Evolutionary conservation across 371 early-diverging fungal genomes (phyloP).

Genomic region (Rhizopus sp.): DNA sequence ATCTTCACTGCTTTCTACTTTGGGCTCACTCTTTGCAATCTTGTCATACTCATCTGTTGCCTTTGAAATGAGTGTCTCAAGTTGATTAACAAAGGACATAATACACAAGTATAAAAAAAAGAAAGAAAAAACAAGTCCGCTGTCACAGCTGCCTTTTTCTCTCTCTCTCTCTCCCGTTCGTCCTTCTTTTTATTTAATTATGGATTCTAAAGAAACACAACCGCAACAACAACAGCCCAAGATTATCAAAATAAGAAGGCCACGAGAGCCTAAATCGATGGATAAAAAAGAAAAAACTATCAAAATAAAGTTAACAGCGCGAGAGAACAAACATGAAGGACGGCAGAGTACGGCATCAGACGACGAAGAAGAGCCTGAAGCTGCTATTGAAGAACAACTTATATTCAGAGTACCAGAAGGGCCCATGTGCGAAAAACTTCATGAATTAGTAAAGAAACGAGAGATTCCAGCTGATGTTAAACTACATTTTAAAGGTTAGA

Average conservation of each 20-base stretch:
- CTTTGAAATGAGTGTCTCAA: slow-evolving; percentile 28
- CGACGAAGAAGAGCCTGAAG: slow-evolving; percentile 67
- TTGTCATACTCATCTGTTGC: slow-evolving; percentile 39
- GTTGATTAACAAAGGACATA: slow-evolving; percentile 12
- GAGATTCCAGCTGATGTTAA: slow-evolving; percentile 70
- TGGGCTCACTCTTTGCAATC: slow-evolving; percentile 22
- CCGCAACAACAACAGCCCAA: slow-evolving; percentile 4
- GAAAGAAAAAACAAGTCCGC: slow-evolving; percentile 1
- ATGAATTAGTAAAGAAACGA: slow-evolving; percentile 68
- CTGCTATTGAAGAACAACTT: slow-evolving; percentile 75
- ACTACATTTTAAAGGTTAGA: slow-evolving; percentile 64
- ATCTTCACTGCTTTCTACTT: slow-evolving; percentile 26
- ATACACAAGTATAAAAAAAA: slow-evolving; percentile 1
- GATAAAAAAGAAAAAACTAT: slow-evolving; percentile 29
- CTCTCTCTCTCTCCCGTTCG: background rate
- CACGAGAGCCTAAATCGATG: slow-evolving; percentile 13
- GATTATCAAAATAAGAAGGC: slow-evolving; percentile 17
- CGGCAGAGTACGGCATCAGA: slow-evolving; percentile 32
- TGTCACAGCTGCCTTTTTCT: background rate
- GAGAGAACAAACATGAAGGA: slow-evolving; percentile 12
- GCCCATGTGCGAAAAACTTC: slow-evolving; percentile 60
- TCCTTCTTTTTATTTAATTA: slow-evolving; percentile 4
- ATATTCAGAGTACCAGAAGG: slow-evolving; percentile 79
- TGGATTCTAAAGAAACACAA: slow-evolving; percentile 13
- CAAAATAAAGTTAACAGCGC: slow-evolving; percentile 38